Percentiles rank a stretch among this genome's conserved stretches.
Conservation (phyloP, 768 basidiomycete species). For the Boletus pseudo-olivaceus region DNA sequence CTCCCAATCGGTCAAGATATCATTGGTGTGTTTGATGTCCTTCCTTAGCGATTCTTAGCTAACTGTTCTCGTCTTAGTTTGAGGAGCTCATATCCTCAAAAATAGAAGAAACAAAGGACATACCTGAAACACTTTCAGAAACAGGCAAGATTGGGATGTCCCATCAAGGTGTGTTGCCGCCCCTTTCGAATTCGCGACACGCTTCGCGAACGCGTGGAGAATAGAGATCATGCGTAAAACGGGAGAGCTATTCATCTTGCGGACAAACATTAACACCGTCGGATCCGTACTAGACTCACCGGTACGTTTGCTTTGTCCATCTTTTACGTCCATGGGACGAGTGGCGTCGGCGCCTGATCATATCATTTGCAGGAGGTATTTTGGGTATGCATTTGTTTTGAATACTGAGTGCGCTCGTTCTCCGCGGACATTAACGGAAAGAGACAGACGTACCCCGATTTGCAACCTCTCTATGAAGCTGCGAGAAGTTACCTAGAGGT, state of each 20-base stretch:
- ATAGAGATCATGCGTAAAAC: slow-evolving; percentile 97
- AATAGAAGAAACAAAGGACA: slow-evolving; percentile 95
- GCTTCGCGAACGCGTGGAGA: slow-evolving; percentile 13
- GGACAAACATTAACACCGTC: slow-evolving; percentile 93
- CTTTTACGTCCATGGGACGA: background rate
- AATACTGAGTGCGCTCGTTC: background rate
- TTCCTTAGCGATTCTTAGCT: background rate
- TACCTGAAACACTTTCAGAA: slow-evolving; percentile 89
- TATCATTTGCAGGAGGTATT: slow-evolving; percentile 71
- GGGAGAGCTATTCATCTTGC: slow-evolving; percentile 87
- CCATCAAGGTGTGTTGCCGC: slow-evolving; percentile 57
- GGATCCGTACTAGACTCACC: slow-evolving; percentile 97
- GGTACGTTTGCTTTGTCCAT: slow-evolving; percentile 42
- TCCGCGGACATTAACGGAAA: slow-evolving; percentile 19
- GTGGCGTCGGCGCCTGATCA: background rate
- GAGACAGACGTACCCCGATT: slow-evolving; percentile 82
- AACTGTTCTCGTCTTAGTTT: slow-evolving; percentile 48
- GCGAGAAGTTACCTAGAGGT: slow-evolving; percentile 94
- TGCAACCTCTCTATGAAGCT: slow-evolving; percentile 92
- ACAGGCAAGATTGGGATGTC: slow-evolving; percentile 93
- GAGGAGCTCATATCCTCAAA: slow-evolving; percentile 90
- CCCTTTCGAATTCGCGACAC: background rate
- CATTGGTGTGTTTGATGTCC: slow-evolving; percentile 51
- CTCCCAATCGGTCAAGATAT: slow-evolving; percentile 96
- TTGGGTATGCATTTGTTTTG: slow-evolving; percentile 60